A percentile compares a stretch with the other conserved stretches of the same genome.
Evolutionary conservation across 306 rosid genomes (phyloP).

Genomic region (Malus domestica): DNA sequence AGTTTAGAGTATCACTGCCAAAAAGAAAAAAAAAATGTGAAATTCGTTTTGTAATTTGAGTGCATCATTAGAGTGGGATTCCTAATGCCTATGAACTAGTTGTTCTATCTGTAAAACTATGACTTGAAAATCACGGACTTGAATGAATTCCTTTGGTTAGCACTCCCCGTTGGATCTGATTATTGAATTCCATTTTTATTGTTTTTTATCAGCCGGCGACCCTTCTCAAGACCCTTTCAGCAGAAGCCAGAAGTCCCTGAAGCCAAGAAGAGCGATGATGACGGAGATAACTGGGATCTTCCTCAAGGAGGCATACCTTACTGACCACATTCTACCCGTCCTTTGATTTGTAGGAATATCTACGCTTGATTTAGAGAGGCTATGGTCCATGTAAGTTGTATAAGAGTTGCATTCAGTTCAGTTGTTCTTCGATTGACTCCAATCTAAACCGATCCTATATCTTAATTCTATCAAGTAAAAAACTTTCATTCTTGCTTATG

Average conservation of each 20-base stretch:
- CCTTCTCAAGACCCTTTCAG: slow-evolving; percentile 16
- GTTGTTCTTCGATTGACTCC: slow-evolving; percentile 22
- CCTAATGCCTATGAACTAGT: neutral
- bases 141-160: neutral
- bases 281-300: slow-evolving; percentile 73
- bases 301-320: slow-evolving; percentile 46
- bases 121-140: neutral
- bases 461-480: slow-evolving; percentile 8
- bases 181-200: neutral
- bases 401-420: slow-evolving; percentile 1
- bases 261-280: slow-evolving; percentile 56
- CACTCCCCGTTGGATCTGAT: neutral
- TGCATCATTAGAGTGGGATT: neutral
- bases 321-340: slow-evolving; percentile 18
- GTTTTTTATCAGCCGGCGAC: slow-evolving; percentile 25
- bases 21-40: neutral
- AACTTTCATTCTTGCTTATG: slow-evolving; percentile 12
- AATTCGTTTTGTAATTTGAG: neutral
- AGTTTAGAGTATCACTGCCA: too few relatives aligned
- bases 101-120: neutral
- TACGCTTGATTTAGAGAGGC: slow-evolving; percentile 29
- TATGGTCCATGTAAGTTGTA: slow-evolving; percentile 28
- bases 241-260: slow-evolving; percentile 21
- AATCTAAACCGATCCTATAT: slow-evolving; percentile 15
- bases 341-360: slow-evolving; percentile 20